A percentile compares a stretch with the other conserved stretches of the same genome.
Conservation (phyloP, 306 rosid species). For the Elaeagnus macrophylla region DNA sequence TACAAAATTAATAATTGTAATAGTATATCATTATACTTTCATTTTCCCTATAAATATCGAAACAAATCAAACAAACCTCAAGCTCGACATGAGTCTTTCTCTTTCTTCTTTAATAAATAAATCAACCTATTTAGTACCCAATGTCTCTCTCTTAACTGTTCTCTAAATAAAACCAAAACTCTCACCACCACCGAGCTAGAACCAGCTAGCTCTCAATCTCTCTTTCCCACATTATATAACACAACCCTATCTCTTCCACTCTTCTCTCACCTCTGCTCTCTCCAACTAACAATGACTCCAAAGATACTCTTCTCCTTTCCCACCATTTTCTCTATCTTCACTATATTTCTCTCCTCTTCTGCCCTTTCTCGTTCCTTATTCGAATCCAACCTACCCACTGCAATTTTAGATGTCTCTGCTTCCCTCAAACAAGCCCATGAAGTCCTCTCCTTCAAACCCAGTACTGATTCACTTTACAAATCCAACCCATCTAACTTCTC, state of each 20-base stretch:
- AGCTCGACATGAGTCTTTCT: too few species aligned
- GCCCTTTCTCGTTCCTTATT: constrained; percentile 27
- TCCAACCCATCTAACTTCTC: constrained; percentile 5
- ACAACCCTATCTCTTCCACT: background rate
- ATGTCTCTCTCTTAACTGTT: too few species aligned
- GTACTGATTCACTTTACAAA: constrained; percentile 4
- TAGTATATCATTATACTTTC: too few species aligned
- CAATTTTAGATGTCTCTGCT: constrained; percentile 38
- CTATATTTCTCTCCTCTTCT: constrained; percentile 11
- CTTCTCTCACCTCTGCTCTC: background rate
- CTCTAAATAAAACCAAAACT: too few species aligned
- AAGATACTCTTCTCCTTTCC: constrained; percentile 2
- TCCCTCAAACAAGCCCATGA: constrained; percentile 49
- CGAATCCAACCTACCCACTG: constrained; percentile 2
- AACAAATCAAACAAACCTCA: too few species aligned
- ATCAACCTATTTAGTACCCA: too few species aligned
- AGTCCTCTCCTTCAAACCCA: constrained; percentile 37
- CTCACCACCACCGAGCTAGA: too few species aligned
- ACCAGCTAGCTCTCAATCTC: too few species aligned
- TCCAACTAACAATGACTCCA: constrained; percentile 33
- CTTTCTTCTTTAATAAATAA: too few species aligned
- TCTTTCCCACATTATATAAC: too few species aligned
- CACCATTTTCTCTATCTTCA: constrained; percentile 10
- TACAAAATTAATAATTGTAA: too few species aligned
- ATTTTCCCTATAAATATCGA: too few species aligned